phyloP scores from a whole-genome alignment of 345 rosid genomes.

The Brassica nigra region DNA sequence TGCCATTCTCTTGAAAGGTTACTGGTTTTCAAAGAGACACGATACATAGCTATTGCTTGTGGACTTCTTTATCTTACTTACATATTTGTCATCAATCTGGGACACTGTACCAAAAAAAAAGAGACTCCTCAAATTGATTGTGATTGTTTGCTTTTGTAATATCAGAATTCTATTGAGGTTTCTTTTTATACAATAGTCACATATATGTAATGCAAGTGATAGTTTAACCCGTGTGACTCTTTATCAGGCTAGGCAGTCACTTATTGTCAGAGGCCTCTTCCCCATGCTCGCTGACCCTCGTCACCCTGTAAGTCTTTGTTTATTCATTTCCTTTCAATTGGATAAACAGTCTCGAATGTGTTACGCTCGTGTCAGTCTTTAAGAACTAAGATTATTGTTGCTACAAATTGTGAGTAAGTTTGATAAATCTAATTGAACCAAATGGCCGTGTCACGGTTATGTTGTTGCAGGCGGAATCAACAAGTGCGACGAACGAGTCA shows the following conservation, averaged over 20 bases:
- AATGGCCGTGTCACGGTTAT: neutral
- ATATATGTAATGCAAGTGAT: constrained; percentile 2
- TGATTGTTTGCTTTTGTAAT: neutral
- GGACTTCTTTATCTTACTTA: neutral
- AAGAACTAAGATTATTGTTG: neutral
- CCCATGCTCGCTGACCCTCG: constrained; percentile 96
- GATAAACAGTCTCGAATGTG: constrained; percentile 1
- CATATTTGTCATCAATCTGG: neutral
- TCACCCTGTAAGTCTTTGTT: constrained; percentile 62
- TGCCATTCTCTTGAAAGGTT: neutral
- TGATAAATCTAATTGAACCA: neutral
- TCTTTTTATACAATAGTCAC: neutral
- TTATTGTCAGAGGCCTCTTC: constrained; percentile 83
- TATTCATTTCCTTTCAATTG: neutral
- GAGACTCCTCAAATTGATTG: neutral
- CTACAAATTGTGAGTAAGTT: neutral
- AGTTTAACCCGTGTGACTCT: constrained; percentile 12
- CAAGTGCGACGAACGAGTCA: constrained; percentile 78
- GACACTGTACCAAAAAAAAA: neutral
- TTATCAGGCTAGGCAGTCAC: constrained; percentile 83
- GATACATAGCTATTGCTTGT: neutral
- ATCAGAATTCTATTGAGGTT: neutral
- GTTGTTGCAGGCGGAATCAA: constrained; percentile 70
- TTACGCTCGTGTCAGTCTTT: neutral
- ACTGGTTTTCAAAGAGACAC: neutral